These are phyloP conservation scores for Maudiozyma humilis DNA, from an alignment of 1,139 yeast species.

Conservation along the genomic window DNA sequence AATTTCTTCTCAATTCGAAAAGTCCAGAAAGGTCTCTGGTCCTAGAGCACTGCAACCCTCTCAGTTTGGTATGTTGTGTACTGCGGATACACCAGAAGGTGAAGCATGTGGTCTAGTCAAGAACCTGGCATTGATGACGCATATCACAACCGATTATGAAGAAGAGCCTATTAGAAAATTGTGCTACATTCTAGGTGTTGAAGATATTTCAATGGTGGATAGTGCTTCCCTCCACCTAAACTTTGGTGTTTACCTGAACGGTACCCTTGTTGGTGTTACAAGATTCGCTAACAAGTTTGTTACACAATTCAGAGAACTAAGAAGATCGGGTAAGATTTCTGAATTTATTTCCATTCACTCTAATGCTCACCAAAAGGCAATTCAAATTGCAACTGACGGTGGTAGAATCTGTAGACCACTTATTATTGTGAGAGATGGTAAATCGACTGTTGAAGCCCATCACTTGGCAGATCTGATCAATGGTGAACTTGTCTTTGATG, in stretches of 20 bases:
- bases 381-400: slow-evolving; percentile 97
- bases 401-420: slow-evolving; percentile 97
- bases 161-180: slow-evolving; percentile 76
- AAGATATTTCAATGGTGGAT: slow-evolving; percentile 71
- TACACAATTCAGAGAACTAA: slow-evolving; percentile 60
- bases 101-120: slow-evolving; percentile 99
- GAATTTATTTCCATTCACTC: slow-evolving; percentile 88
- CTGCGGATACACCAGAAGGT: slow-evolving; percentile 99
- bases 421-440: slow-evolving; percentile 70
- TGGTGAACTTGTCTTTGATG: slow-evolving; percentile 82
- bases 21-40: slow-evolving; percentile 94
- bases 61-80: slow-evolving; percentile 97
- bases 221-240: slow-evolving; percentile 77
- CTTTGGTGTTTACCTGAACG: slow-evolving; percentile 81
- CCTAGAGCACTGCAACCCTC: slow-evolving; percentile 99
- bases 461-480: slow-evolving; percentile 55
- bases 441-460: slow-evolving; percentile 59
- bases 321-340: slow-evolving; percentile 80
- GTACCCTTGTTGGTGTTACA: slow-evolving; percentile 88
- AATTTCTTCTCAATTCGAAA: slow-evolving; percentile 95
- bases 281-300: slow-evolving; percentile 81
- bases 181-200: slow-evolving; percentile 82
- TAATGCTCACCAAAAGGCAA: slow-evolving; percentile 82
- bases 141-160: slow-evolving; percentile 96
- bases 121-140: slow-evolving; percentile 95